Evolutionary conservation across 306 rosid species (phyloP).

Genomic region (Ochetophila trinervis): DNA sequence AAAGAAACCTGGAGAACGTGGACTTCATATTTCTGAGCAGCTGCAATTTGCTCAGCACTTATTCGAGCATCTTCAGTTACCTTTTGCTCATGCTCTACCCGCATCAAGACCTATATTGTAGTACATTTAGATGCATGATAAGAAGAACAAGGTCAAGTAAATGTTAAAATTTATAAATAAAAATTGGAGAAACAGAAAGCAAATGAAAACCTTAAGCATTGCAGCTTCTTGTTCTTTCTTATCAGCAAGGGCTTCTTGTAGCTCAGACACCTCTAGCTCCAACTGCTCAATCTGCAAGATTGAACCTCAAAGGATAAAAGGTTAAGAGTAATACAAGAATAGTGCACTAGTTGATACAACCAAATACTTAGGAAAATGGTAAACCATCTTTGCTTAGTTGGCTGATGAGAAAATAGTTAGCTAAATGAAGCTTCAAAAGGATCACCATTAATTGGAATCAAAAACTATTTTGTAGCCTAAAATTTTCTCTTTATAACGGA

Average conservation of each 20-base stretch:
- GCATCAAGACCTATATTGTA: constrained; percentile 59
- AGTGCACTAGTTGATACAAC: background rate
- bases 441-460: background rate
- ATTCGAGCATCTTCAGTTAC: constrained; percentile 83
- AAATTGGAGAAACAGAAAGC: constrained; percentile 32
- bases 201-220: constrained; percentile 73
- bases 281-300: constrained; percentile 74
- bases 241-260: constrained; percentile 56
- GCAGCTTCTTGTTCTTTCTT: constrained; percentile 89
- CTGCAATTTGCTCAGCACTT: constrained; percentile 74
- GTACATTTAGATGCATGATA: background rate
- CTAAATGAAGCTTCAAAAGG: background rate
- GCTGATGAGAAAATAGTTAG: background rate
- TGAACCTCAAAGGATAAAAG: background rate
- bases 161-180: background rate
- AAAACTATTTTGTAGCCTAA: too few relatives aligned
- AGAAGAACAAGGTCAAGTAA: background rate
- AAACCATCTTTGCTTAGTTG: too few relatives aligned
- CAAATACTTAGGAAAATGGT: background rate
- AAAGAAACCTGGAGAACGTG: constrained; percentile 68
- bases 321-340: background rate
- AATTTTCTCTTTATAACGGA: background rate
- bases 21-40: constrained; percentile 69
- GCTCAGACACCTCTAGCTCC: constrained; percentile 70
- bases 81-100: constrained; percentile 81